Conservation (phyloP, 2,329 filamentous ascomycete genomes). For the Xylaria multiplex region DNA sequence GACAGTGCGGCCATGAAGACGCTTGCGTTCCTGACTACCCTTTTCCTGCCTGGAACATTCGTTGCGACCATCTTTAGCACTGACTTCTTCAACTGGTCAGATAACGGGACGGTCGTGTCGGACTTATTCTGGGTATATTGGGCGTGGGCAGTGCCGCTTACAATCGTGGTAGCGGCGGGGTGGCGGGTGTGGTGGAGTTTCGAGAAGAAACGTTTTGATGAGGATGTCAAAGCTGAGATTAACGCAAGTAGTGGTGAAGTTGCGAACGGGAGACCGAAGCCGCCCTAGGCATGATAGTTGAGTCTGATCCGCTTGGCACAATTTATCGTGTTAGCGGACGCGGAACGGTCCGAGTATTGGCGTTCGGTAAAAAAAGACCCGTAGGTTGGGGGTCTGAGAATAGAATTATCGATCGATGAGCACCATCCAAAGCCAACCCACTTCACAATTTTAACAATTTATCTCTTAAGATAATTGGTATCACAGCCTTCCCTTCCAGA, state of each 20-base stretch:
- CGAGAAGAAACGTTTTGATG: conserved; percentile 27
- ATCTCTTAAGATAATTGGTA: too few relatives aligned
- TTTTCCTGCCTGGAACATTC: conserved; percentile 22
- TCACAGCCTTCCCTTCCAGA: too few relatives aligned
- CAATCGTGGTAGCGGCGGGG: conserved; percentile 13
- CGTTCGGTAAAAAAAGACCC: too few relatives aligned
- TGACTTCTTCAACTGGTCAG: conserved; percentile 17
- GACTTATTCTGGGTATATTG: conserved; percentile 24
- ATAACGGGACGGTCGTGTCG: conserved; percentile 15
- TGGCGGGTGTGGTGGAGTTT: conserved; percentile 27
- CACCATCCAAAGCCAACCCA: too few relatives aligned
- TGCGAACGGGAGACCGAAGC: conserved; percentile 33
- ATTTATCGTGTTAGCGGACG: too few relatives aligned
- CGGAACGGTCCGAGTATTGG: too few relatives aligned
- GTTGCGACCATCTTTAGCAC: conserved; percentile 25
- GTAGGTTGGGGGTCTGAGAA: too few relatives aligned
- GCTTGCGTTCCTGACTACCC: conserved; percentile 21
- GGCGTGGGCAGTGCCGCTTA: conserved; percentile 14
- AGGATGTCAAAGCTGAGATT: conserved; percentile 19
- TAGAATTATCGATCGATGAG: too few relatives aligned
- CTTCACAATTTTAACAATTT: too few relatives aligned
- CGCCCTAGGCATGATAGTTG: not conserved
- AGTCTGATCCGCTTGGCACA: too few relatives aligned
- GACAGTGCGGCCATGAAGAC: conserved; percentile 29
- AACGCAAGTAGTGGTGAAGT: not conserved